Base-by-base conservation (phyloP, 371 early-diverging fungal genomes). In the Dichotomocladium elegans region DNA sequence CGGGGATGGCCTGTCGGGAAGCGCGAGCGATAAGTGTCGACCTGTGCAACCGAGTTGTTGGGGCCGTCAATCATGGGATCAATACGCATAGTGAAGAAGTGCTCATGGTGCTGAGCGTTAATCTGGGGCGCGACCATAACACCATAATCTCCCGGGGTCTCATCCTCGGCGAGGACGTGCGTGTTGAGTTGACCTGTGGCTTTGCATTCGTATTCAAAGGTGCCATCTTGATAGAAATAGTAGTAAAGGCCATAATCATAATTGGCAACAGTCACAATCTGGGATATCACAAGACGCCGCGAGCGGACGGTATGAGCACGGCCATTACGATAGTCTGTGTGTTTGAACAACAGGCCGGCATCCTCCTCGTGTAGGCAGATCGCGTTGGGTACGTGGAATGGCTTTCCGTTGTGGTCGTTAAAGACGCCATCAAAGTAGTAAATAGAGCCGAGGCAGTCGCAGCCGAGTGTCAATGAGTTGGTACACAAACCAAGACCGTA, bases 161-260 rank as follows among this genome's bases (percentile, higher is more conserved):
- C 80, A 40, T 74, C 74, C 49, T 74, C 70, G 26, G 80, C 76
- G 60, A 77, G 51, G 44, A 77, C 77, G 52, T 71, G 72, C 2
- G 79, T 80, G 43, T 74, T 77, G 10, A 80, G 61, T 28, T 71
- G 70, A 41, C 80, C 80, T 37, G 80, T 80, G 29, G 78, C 78
- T 63, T 80, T 80, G 50, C 78, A 74, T 51, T 80, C 79, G 27
- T 77, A 75, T 51, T 80, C 66, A 40, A 80, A 79, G 29, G 77
- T 71, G 53, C 80, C 80, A 40, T 80, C 80, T 58, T 77, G 75
- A 31, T 80, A 74, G 42, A 80, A 80, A 55, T 74, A 79, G 57
- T 75, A 80, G 61, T 77, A 80, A 22, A 79, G 63, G 41, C 73
- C 80, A 51, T 80, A 80, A 48, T 80, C 80, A 30, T 80, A 80